A percentile compares a stretch with the other conserved stretches of the same genome.
Conservation (phyloP, 148 eudicot genomes). For the Gaultheria prostrata region DNA sequence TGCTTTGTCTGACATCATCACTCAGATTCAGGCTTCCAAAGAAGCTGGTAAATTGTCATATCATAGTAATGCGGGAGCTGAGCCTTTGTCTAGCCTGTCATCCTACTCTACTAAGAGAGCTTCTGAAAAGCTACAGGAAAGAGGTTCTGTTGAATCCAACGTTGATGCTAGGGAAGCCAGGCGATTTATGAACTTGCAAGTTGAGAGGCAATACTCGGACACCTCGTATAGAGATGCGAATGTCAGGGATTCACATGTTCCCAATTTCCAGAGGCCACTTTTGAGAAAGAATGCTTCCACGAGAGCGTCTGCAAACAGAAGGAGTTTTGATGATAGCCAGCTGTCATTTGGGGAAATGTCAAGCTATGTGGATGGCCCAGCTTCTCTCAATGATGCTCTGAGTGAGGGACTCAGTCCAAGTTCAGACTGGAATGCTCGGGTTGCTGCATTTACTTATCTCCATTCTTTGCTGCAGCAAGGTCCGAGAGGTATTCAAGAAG, state of each 20-base stretch:
- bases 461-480: conserved; percentile 84
- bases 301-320: conserved; percentile 70
- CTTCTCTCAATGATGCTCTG: conserved; percentile 86
- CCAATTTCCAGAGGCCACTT: conserved; percentile 91
- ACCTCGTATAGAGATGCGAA: conserved; percentile 59
- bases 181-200: conserved; percentile 55
- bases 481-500: conserved; percentile 82
- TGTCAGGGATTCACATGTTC: conserved; percentile 46
- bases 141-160: conserved; percentile 57
- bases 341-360: conserved; percentile 67
- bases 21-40: conserved; percentile 76
- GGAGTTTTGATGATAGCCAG: conserved; percentile 94
- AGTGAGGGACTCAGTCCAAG: conserved; percentile 83
- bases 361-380: conserved; percentile 71
- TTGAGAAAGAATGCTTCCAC: conserved; percentile 74
- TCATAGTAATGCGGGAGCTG: conserved; percentile 50
- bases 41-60: conserved; percentile 62
- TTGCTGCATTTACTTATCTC: conserved; percentile 91
- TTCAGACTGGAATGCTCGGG: conserved; percentile 96
- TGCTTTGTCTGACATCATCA: conserved; percentile 63
- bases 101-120: conserved; percentile 62
- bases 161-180: conserved; percentile 59
- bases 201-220: conserved; percentile 67
- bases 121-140: conserved; percentile 69
- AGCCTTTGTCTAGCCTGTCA: conserved; percentile 47